Base-by-base conservation (phyloP, 768 basidiomycete genomes). In the Zangia roseola region DNA sequence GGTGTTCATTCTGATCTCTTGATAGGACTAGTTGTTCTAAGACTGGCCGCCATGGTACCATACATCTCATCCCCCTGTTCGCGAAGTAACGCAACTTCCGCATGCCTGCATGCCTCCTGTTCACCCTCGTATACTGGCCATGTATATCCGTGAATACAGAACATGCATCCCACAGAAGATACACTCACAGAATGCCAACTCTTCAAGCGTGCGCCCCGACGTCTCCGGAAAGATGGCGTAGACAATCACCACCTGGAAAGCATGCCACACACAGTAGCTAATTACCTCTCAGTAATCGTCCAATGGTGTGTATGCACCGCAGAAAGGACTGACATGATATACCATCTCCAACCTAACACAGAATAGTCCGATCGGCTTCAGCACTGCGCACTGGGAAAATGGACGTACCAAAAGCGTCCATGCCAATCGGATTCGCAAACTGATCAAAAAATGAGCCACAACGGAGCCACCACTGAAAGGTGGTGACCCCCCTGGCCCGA, bases 381-480 rank as follows among this genome's bases (percentile, higher is more conserved):
- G n/a, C n/a, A n/a, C n/a, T n/a, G n/a, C n/a, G n/a, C n/a, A n/a
- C n/a, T n/a, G n/a, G n/a, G n/a, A n/a, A n/a, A n/a, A n/a, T n/a
- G n/a, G 12, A 34, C 52, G 16, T 26, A 41, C 52, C 52, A 10
- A 36, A 16, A 5, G 2, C 17, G 7, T 40, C 39, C 2, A 53
- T 37, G 2, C n/a, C n/a, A n/a, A n/a, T n/a, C n/a, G n/a, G n/a
- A n/a, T n/a, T 42, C 9, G 45, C 30, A 33, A 53, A 49, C 10
- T 40, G 43, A 12, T 33, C 25, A 10, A 53, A 17, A 43, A 53
- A 45, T 4, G 25, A 33, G 4, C 39, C 47, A 2, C 71, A 68
- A 14, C 82, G 76, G 40, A 79, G 71, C 65, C 77, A 81, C 70
- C 74, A 79, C 53, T 83, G 80, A 70, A 82, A 83, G 21, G 83